phyloP scores from a whole-genome alignment of 179 eudicot species.

The Heliamphora ciliata region DNA sequence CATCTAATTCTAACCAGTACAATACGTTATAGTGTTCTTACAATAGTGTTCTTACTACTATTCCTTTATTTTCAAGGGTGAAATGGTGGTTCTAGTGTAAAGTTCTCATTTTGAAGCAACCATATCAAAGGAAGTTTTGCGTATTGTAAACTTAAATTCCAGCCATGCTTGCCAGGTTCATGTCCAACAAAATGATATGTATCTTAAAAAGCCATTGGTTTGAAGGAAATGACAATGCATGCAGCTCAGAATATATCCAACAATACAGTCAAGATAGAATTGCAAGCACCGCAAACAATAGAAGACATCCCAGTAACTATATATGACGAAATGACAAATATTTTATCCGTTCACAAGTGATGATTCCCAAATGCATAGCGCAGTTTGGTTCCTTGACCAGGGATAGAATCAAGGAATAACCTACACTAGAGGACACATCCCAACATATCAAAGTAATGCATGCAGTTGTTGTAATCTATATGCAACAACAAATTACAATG shows the following conservation, averaged over 20 bases:
- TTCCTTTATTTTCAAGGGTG: background rate
- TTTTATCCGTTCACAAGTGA: background rate
- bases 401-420: background rate
- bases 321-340: background rate
- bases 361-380: background rate
- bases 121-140: background rate
- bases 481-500: background rate
- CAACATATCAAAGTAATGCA: background rate
- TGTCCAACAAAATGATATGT: background rate
- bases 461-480: background rate
- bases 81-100: background rate
- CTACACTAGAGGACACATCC: background rate
- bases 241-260: constrained; percentile 8
- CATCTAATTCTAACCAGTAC: too few relatives aligned
- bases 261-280: background rate
- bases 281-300: background rate
- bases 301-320: background rate
- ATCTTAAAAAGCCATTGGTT: background rate
- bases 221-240: background rate
- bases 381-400: background rate
- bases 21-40: too few relatives aligned
- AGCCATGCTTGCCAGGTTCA: background rate
- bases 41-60: background rate
- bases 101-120: background rate
- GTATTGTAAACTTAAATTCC: background rate